These are phyloP conservation scores for Crassisporium funariophilum DNA, from an alignment of 768 basidiomycete genomes.

Conservation along the genomic window DNA sequence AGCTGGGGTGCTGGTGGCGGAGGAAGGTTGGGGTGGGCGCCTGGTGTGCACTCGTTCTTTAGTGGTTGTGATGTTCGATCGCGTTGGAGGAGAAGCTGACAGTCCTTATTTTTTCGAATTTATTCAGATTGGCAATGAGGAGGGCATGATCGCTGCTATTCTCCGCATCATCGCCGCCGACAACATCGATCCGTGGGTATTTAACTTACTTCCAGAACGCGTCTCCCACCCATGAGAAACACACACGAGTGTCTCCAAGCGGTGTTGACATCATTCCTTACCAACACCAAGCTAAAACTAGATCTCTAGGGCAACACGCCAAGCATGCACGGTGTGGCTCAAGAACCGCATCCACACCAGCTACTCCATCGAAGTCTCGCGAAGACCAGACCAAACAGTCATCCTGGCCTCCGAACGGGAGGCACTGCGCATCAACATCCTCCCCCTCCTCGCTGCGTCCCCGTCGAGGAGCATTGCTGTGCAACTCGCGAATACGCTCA, in stretches of 20 bases:
- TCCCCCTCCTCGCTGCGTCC: conserved; percentile 70
- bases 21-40: no score
- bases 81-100: conserved; percentile 8
- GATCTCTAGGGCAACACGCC: conserved; percentile 84
- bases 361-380: conserved; percentile 54
- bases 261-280: no score
- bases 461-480: conserved; percentile 69
- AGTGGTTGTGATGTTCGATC: neutral
- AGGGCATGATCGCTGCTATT: conserved; percentile 82
- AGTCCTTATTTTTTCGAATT: conserved; percentile 9
- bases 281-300: no score
- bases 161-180: conserved; percentile 84
- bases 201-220: conserved; percentile 39
- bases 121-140: conserved; percentile 73
- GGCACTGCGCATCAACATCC: conserved; percentile 66
- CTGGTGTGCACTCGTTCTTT: no score
- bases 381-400: conserved; percentile 61
- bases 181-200: conserved; percentile 73
- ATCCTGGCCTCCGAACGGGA: conserved; percentile 72
- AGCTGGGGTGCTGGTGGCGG: neutral
- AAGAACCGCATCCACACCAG: conserved; percentile 83
- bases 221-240: no score
- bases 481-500: conserved; percentile 75
- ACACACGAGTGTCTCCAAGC: no score
- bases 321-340: conserved; percentile 84